Evolutionary conservation across 2,329 filamentous ascomycete species (phyloP).

Genomic region (Alternaria triticina): DNA sequence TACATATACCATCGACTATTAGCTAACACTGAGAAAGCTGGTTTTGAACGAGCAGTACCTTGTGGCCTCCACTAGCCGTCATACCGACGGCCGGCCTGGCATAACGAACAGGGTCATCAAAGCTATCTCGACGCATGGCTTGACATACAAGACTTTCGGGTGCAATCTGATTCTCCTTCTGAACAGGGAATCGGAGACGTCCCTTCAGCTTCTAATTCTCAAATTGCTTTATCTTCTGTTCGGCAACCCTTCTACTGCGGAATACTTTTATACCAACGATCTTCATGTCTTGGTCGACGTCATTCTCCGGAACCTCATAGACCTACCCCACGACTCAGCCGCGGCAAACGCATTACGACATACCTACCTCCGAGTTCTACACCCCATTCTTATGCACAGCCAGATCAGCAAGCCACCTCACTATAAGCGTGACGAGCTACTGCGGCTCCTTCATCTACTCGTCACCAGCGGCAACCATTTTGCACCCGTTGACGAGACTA

Average conservation of each 20-base stretch:
- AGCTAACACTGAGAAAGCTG: slow-evolving; percentile 61
- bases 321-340: slow-evolving; percentile 80
- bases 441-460: slow-evolving; percentile 76
- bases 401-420: slow-evolving; percentile 85
- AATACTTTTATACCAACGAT: slow-evolving; percentile 99
- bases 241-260: slow-evolving; percentile 87
- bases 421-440: slow-evolving; percentile 89
- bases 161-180: slow-evolving; percentile 96
- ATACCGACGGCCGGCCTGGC: slow-evolving; percentile 53
- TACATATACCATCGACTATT: neutral
- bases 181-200: slow-evolving; percentile 92
- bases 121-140: slow-evolving; percentile 79
- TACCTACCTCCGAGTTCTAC: slow-evolving; percentile 91
- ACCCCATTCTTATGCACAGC: slow-evolving; percentile 88
- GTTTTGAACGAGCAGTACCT: slow-evolving; percentile 99
- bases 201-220: slow-evolving; percentile 91
- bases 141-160: slow-evolving; percentile 88
- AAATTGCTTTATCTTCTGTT: slow-evolving; percentile 96
- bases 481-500: slow-evolving; percentile 80
- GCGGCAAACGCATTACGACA: slow-evolving; percentile 70
- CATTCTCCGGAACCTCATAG: slow-evolving; percentile 94
- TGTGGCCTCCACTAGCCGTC: slow-evolving; percentile 65
- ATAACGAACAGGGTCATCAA: slow-evolving; percentile 95
- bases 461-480: slow-evolving; percentile 72
- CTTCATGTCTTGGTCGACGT: slow-evolving; percentile 93